A percentile compares a stretch with the other conserved stretches of the same genome.
These are phyloP conservation scores for Ambrosia trifida DNA, from an alignment of 129 eudicot species.

Conservation along the genomic window DNA sequence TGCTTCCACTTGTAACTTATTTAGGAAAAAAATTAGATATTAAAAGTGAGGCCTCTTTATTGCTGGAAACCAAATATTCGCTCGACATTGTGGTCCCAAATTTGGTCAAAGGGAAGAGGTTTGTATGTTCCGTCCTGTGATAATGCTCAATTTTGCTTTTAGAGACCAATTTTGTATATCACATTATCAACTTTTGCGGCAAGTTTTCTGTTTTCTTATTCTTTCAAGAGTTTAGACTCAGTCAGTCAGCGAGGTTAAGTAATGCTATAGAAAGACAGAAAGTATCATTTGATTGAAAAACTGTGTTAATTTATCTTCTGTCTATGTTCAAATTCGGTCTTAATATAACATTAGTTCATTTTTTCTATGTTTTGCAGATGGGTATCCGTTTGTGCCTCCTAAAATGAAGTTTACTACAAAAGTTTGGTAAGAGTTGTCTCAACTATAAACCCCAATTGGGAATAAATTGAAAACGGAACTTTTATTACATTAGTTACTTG, in stretches of 20 bases:
- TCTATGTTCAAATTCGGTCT: not conserved
- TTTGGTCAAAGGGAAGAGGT: not conserved
- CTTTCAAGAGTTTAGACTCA: not conserved
- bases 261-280: not conserved
- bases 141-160: not conserved
- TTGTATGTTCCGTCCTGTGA: not conserved
- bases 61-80: not conserved
- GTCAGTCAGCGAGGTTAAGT: not conserved
- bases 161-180: not conserved
- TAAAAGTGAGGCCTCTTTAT: no score
- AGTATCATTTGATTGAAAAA: not conserved
- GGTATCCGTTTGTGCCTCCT: constrained; percentile 87
- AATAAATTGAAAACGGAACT: not conserved
- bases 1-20: no score
- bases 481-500: not conserved
- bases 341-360: not conserved
- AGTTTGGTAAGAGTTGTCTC: constrained; percentile 67
- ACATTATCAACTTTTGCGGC: not conserved
- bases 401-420: constrained; percentile 82
- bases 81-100: not conserved
- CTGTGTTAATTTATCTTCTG: not conserved
- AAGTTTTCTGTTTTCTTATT: not conserved
- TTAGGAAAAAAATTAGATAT: no score
- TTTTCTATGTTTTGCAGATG: constrained; percentile 53
- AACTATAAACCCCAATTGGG: not conserved